Conservation (phyloP, 139 green algal genomes). For the Ettlia oleoabundans region DNA sequence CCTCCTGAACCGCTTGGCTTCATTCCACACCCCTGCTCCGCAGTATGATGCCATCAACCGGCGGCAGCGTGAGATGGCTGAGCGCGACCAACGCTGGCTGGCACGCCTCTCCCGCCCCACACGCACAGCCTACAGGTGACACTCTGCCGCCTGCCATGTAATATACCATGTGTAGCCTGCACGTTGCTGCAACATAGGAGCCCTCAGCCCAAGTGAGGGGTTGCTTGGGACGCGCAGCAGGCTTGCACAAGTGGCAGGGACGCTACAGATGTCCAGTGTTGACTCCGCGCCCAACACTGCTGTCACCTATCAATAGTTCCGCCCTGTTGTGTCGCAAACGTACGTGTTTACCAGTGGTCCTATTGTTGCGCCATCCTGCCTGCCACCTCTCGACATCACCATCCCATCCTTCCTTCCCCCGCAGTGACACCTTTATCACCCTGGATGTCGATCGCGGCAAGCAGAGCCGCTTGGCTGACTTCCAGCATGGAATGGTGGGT, state of each 20-base stretch:
- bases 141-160: background rate
- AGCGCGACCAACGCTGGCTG: slow-evolving; percentile 28
- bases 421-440: slow-evolving; percentile 13
- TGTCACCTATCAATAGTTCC: no score
- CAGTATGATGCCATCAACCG: slow-evolving; percentile 31
- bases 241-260: no score
- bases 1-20: no score
- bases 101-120: slow-evolving; percentile 20
- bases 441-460: slow-evolving; percentile 25
- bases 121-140: slow-evolving; percentile 1
- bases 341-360: no score
- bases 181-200: no score
- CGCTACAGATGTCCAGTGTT: no score
- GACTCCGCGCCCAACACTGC: no score
- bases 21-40: no score
- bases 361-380: no score
- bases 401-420: background rate
- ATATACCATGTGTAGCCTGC: background rate
- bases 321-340: no score
- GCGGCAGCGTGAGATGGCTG: background rate
- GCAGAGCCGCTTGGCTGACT: slow-evolving; percentile 17
- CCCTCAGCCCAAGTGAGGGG: no score
- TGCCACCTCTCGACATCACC: background rate
- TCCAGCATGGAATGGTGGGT: background rate
- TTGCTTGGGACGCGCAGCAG: no score